Percentiles rank a stretch among this genome's conserved stretches.
Evolutionary conservation across 345 rosid genomes (phyloP).

Genomic region (Bruguiera gymnorhiza): DNA sequence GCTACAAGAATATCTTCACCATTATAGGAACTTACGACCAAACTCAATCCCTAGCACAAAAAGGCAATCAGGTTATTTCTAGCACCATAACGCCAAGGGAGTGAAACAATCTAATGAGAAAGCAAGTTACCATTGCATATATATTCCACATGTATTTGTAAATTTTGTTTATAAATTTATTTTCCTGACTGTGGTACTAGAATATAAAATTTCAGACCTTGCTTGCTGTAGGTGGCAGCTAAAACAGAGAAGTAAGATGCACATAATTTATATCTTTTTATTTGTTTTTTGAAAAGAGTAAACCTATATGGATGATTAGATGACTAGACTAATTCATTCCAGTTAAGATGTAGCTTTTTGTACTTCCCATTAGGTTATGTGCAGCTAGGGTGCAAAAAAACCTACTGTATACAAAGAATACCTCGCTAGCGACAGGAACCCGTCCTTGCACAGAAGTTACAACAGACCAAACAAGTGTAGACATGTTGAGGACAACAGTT

Average conservation of each 20-base stretch:
- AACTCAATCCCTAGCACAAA: slow-evolving; percentile 71
- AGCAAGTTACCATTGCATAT: background rate
- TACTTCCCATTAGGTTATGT: too few species aligned
- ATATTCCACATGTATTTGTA: too few species aligned
- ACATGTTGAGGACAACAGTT: slow-evolving; percentile 93
- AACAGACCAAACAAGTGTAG: slow-evolving; percentile 89
- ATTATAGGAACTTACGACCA: slow-evolving; percentile 68
- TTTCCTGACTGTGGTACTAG: too few species aligned
- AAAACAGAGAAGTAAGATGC: too few species aligned
- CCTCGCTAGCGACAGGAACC: slow-evolving; percentile 97
- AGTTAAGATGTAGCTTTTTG: too few species aligned
- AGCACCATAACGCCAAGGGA: background rate
- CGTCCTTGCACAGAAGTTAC: slow-evolving; percentile 85
- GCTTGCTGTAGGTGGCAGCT: too few species aligned
- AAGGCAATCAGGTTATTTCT: slow-evolving; percentile 15
- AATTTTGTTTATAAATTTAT: too few species aligned
- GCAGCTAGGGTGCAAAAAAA: background rate
- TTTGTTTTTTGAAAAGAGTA: too few species aligned
- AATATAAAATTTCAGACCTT: too few species aligned
- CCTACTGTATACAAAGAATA: slow-evolving; percentile 20
- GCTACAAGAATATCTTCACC: slow-evolving; percentile 87
- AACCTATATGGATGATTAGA: too few species aligned
- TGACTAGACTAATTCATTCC: too few species aligned
- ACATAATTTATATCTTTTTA: too few species aligned
- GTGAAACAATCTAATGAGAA: background rate